Evolutionary conservation across 2,329 filamentous ascomycete genomes (phyloP), one percentile per base, ranked within the genome.

Genomic region (Pleomassaria siparia): DNA sequence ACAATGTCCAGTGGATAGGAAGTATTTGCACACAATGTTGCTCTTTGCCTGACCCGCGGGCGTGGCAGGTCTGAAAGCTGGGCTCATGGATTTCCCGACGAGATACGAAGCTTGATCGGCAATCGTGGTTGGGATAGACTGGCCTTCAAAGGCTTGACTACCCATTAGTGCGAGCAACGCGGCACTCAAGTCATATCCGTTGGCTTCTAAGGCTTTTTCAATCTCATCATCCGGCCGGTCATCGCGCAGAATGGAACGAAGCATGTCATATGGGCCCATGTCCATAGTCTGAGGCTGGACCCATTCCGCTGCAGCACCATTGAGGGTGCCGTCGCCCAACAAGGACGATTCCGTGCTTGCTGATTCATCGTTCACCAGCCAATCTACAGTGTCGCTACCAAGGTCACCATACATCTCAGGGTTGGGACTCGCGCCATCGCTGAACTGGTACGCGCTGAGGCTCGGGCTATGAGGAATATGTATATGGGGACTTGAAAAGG

Each of bases 251-350:
- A 99, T 95, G 5, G 92, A 96, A 52, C 94, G 88, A 46, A 99
- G 80, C 83, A 99, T 97, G 67, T 99, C 94, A 72, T 96, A 96
- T 0, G 94, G 92, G 49, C 89, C 95, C 92, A 99, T 97, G 64
- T 97, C 91, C 47, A 84, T 83, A 63, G 88, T 87, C 66, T 82
- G 80, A 12, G 80, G 76, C 49, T 78, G 76, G 40, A 86, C 78
- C 74, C 83, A 96, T 69, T 96, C 91, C 20, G 91, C 87, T 4
- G 89, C 89, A 12, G 87, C 87, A 35, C 85, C 86, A 63, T 90
- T 91, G 50, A 92, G 79, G 26, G 82, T 84, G 56, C 85, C 90
- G 13, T 87, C 79, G 9, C 81, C 83, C 28, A 83, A 80, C 32
- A 82, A 72, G 20, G 91, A 96, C 20, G 89, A 86, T 48, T 91